Percentiles rank a stretch among this genome's conserved stretches.
Conservation (phyloP, 345 rosid species). For the Corchorus capsularis region DNA sequence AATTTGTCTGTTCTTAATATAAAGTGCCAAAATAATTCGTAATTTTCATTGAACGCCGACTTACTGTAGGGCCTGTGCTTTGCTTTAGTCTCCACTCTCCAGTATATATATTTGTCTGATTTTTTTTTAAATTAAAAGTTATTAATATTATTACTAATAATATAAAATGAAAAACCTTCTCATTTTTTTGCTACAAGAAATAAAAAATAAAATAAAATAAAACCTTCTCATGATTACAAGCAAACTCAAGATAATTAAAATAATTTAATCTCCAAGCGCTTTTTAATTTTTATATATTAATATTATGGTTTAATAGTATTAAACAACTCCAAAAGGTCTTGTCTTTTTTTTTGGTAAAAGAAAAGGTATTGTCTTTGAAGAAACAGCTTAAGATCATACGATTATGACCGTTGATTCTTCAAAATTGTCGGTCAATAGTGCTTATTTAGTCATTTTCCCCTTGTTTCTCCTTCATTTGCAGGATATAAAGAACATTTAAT, state of each 20-base stretch:
- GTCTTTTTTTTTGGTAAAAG: too few relatives aligned
- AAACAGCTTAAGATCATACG: background rate
- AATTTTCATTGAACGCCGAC: background rate
- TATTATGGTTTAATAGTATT: too few relatives aligned
- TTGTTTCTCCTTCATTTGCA: background rate
- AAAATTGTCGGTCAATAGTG: conserved; percentile 27
- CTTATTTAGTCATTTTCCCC: background rate
- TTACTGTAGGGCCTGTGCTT: background rate
- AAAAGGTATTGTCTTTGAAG: background rate
- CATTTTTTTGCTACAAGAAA: too few relatives aligned
- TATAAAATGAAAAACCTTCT: background rate
- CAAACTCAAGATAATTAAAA: background rate
- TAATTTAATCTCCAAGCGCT: background rate
- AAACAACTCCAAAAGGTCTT: background rate
- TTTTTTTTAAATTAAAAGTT: too few relatives aligned
- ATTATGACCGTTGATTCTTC: background rate
- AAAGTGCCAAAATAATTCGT: background rate
- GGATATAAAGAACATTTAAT: background rate
- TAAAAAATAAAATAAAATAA: background rate
- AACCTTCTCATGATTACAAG: background rate
- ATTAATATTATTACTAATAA: too few relatives aligned
- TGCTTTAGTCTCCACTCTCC: background rate
- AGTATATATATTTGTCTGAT: background rate
- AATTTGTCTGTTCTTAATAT: background rate
- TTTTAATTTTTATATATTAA: background rate